These are phyloP conservation scores for Chamaecyparis obtusa DNA, from an alignment of 75 land plant genomes.

Conservation along the genomic window DNA sequence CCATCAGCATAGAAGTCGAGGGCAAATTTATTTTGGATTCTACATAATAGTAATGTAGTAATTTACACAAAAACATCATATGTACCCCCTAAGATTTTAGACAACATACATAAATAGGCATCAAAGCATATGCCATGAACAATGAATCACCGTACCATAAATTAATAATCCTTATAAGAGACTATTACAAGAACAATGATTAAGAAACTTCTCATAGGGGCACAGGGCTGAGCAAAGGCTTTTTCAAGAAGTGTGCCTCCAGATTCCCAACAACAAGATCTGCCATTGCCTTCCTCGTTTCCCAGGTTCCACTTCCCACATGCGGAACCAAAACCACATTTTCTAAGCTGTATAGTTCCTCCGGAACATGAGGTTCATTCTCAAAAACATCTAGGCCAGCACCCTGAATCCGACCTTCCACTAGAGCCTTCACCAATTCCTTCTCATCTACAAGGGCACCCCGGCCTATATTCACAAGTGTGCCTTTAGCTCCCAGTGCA, in stretches of 20 bases:
- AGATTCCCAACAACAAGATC: no score
- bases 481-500: constrained; percentile 55
- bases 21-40: no score
- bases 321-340: constrained; percentile 48
- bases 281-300: no score
- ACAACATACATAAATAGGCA: background rate
- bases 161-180: no score
- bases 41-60: background rate
- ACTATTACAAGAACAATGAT: background rate
- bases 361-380: constrained; percentile 63
- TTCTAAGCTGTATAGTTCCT: constrained; percentile 53
- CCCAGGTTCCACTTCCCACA: no score
- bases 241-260: no score
- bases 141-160: background rate
- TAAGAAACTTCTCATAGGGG: background rate
- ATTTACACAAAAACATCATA: background rate
- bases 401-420: constrained; percentile 40
- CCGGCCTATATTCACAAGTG: constrained; percentile 56
- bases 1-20: background rate
- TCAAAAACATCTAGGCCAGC: constrained; percentile 82
- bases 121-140: background rate
- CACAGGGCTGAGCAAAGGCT: no score
- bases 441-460: constrained; percentile 64
- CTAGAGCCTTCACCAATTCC: constrained; percentile 51
- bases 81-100: no score